Conservation (phyloP, 1,284 basidiomycete genomes). For the Marasmius tenuissimus region DNA sequence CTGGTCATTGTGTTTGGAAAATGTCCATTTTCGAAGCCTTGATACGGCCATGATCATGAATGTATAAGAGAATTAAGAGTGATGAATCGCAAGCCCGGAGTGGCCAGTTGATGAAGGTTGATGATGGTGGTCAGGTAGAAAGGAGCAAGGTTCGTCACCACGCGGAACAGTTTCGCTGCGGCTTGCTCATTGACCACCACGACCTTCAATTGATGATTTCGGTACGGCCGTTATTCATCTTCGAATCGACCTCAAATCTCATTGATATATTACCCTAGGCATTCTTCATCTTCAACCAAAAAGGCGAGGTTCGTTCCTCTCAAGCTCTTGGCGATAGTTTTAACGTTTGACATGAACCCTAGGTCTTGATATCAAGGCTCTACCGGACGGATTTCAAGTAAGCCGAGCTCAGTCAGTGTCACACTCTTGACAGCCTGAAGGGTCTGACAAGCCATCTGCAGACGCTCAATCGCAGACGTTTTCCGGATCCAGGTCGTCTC, state of each 20-base stretch:
- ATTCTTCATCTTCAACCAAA: conserved; percentile 98
- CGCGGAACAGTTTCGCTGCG: neutral
- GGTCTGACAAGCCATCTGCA: conserved; percentile 30
- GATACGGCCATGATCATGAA: no score
- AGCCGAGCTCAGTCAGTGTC: conserved; percentile 28
- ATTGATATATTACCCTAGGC: conserved; percentile 49
- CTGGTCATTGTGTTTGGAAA: neutral
- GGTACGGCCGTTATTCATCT: neutral
- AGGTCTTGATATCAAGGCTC: conserved; percentile 93
- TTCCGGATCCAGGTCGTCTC: conserved; percentile 98
- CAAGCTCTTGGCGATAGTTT: neutral
- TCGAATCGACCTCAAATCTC: no score
- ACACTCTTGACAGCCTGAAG: conserved; percentile 9
- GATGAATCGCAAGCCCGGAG: no score
- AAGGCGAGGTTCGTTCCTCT: conserved; percentile 79
- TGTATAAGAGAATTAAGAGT: no score
- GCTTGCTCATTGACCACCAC: neutral
- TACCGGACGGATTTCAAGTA: conserved; percentile 95
- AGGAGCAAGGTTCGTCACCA: neutral
- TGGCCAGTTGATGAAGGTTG: neutral
- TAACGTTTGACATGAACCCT: conserved; percentile 7
- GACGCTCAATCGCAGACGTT: conserved; percentile 96
- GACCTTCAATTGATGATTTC: neutral
- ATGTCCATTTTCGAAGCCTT: no score
- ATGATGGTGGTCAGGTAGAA: neutral